Evolutionary conservation across 2,329 filamentous ascomycete genomes (phyloP).

Genomic region (Rhynchosporium agropyri): DNA sequence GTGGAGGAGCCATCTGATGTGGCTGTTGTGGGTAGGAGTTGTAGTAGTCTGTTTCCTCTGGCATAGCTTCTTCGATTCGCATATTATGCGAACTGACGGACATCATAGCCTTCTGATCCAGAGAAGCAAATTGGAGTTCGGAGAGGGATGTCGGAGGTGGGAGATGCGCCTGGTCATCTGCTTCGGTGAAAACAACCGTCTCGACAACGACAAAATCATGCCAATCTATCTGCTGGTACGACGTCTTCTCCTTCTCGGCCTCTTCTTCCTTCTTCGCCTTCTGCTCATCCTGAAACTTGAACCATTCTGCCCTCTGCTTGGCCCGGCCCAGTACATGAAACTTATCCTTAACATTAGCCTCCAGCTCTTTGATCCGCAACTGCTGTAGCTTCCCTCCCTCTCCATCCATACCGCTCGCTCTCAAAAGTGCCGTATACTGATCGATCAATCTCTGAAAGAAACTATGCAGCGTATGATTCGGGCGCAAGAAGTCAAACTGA

Average conservation of each 20-base stretch:
- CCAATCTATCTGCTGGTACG: conserved; percentile 92
- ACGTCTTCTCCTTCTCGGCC: conserved; percentile 74
- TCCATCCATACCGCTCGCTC: conserved; percentile 67
- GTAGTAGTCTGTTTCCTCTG: conserved; percentile 68
- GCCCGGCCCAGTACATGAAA: conserved; percentile 79
- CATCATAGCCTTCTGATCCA: conserved; percentile 92
- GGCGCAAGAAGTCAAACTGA: conserved; percentile 94
- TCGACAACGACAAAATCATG: conserved; percentile 96
- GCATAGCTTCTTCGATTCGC: conserved; percentile 94
- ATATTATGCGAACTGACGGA: conserved; percentile 75
- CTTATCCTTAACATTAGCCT: conserved; percentile 76
- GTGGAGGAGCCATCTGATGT: conserved; percentile 47
- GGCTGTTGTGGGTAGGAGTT: conserved; percentile 50
- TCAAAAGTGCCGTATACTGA: conserved; percentile 83
- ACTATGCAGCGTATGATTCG: conserved; percentile 94
- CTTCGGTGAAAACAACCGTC: conserved; percentile 88
- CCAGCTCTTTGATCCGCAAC: conserved; percentile 71
- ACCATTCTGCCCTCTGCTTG: conserved; percentile 84
- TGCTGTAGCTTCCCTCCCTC: conserved; percentile 66
- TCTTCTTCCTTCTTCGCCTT: conserved; percentile 88
- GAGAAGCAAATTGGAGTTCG: conserved; percentile 89
- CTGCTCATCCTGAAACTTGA: conserved; percentile 80
- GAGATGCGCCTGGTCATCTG: conserved; percentile 82
- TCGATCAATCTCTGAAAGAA: conserved; percentile 93
- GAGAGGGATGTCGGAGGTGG: conserved; percentile 87